Evolutionary conservation across 73 alveolate species (phyloP).

Genomic region (Urostyla sp.): DNA sequence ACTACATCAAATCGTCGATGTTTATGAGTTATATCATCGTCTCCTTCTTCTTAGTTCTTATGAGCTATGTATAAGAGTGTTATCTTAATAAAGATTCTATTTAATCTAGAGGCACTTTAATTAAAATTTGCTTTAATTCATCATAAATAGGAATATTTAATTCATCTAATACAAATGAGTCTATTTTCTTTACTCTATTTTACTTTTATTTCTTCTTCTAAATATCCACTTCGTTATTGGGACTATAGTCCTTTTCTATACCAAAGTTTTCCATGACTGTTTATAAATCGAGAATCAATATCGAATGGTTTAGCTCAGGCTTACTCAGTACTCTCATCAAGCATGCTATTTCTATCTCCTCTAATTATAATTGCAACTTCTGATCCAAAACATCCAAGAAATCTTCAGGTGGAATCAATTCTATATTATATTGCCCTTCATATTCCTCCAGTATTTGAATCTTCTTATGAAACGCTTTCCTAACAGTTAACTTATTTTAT

Average conservation of each 20-base stretch:
- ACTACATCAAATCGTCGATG: background rate
- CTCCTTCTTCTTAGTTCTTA: constrained; percentile 37
- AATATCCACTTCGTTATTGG: background rate
- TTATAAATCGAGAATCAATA: constrained; percentile 59
- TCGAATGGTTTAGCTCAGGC: constrained; percentile 64
- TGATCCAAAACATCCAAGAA: constrained; percentile 17
- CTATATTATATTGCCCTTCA: constrained; percentile 31
- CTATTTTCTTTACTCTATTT: constrained; percentile 13
- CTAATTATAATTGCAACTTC: background rate
- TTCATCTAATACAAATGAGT: constrained; percentile 3
- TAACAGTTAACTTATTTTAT: background rate
- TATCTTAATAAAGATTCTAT: background rate
- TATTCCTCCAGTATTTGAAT: background rate
- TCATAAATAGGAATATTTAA: background rate
- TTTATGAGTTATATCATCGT: background rate
- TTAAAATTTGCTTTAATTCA: background rate
- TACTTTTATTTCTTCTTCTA: constrained; percentile 3
- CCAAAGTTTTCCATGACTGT: constrained; percentile 70
- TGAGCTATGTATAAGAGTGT: constrained; percentile 7
- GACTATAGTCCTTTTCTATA: constrained; percentile 1
- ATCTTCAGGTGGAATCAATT: constrained; percentile 28
- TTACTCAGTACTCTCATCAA: constrained; percentile 71
- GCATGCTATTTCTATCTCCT: constrained; percentile 64
- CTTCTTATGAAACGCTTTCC: constrained; percentile 18
- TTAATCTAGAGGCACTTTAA: background rate